These are phyloP conservation scores for Trichosporon sp. DNA, from an alignment of 1,284 basidiomycete genomes.

Conservation along the genomic window DNA sequence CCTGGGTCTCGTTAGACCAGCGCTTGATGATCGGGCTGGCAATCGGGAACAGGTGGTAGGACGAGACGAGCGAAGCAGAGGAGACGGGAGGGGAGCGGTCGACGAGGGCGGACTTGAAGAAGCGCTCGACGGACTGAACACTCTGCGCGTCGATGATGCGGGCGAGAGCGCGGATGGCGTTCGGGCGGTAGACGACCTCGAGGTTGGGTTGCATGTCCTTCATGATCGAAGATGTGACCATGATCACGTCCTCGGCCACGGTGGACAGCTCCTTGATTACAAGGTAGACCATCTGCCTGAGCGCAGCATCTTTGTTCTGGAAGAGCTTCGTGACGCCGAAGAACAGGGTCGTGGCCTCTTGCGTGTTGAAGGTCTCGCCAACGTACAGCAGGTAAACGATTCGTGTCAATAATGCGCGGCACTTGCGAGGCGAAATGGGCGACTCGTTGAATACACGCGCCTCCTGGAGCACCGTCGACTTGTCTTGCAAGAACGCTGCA, in stretches of 20 bases:
- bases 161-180: slow-evolving; percentile 94
- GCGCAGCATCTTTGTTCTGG: slow-evolving; percentile 97
- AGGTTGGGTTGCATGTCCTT: slow-evolving; percentile 99
- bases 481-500: slow-evolving; percentile 69
- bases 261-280: slow-evolving; percentile 97
- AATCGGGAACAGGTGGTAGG: slow-evolving; percentile 92
- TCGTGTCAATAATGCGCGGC: slow-evolving; percentile 91
- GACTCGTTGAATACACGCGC: slow-evolving; percentile 99
- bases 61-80: slow-evolving; percentile 92
- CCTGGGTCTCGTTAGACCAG: slow-evolving; percentile 98
- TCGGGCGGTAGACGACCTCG: slow-evolving; percentile 97
- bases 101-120: slow-evolving; percentile 99
- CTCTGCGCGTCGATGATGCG: slow-evolving; percentile 80
- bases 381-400: slow-evolving; percentile 96
- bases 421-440: slow-evolving; percentile 94
- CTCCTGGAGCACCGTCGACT: slow-evolving; percentile 95
- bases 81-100: slow-evolving; percentile 95
- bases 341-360: slow-evolving; percentile 97
- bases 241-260: slow-evolving; percentile 98
- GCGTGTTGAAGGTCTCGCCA: slow-evolving; percentile 91
- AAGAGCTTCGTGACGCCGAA: slow-evolving; percentile 99
- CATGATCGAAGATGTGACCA: slow-evolving; percentile 99
- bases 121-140: slow-evolving; percentile 95
- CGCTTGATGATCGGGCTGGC: slow-evolving; percentile 94
- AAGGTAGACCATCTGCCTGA: slow-evolving; percentile 97